Evolutionary conservation across 768 basidiomycete species (phyloP).

Genomic region (Tulasnella sp.): DNA sequence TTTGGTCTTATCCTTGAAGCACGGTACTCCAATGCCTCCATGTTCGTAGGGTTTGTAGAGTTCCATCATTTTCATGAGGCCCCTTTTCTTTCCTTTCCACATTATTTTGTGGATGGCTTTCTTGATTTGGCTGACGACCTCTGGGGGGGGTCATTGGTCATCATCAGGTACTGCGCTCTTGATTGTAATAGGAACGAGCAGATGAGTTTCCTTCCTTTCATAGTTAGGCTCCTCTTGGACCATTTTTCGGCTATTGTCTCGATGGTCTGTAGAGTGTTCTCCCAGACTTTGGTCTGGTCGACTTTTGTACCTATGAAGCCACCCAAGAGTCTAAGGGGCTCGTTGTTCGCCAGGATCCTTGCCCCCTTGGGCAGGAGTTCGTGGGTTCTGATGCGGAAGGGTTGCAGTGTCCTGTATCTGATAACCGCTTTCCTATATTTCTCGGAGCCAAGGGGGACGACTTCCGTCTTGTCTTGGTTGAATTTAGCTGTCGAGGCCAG

Average conservation of each 20-base stretch:
- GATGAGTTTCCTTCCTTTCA: background rate
- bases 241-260: background rate
- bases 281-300: slow-evolving; percentile 25
- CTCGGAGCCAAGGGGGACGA: background rate
- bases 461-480: background rate
- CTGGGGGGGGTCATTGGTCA: background rate
- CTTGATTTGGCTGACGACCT: background rate
- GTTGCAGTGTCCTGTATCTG: too few relatives aligned
- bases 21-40: background rate
- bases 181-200: background rate
- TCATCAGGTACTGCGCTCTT: background rate
- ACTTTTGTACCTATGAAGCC: slow-evolving; percentile 32
- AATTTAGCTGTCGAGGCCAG: background rate
- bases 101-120: background rate
- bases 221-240: background rate
- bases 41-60: background rate
- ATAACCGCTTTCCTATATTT: background rate
- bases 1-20: background rate
- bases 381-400: background rate
- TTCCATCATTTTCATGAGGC: background rate
- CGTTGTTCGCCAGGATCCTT: slow-evolving; percentile 1
- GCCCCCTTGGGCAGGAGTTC: background rate
- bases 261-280: background rate
- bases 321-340: slow-evolving; percentile 30
- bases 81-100: background rate